phyloP scores from a whole-genome alignment of 768 basidiomycete genomes.

The Melanogaster broomeanus region DNA sequence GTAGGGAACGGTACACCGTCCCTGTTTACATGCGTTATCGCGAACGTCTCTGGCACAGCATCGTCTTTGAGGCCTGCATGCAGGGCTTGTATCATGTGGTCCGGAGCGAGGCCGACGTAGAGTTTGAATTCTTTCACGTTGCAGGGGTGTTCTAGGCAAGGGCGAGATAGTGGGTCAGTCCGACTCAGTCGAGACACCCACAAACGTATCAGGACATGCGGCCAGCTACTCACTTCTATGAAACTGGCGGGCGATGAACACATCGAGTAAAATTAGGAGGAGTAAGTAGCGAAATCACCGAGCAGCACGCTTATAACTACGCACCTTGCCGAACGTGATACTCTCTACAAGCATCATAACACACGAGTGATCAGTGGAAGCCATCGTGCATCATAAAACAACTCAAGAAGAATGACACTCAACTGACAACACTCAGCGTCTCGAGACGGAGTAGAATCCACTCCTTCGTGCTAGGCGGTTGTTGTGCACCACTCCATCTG shows the following conservation, averaged over 20 bases:
- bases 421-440: conserved; percentile 63
- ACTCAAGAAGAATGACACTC: conserved; percentile 30
- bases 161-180: conserved; percentile 1
- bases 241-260: conserved; percentile 11
- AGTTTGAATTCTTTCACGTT: conserved; percentile 85
- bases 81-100: conserved; percentile 70
- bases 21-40: conserved; percentile 54
- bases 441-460: conserved; percentile 74
- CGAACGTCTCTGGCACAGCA: conserved; percentile 60
- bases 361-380: conserved; percentile 12
- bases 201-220: no score
- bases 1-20: conserved; percentile 62
- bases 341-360: conserved; percentile 44
- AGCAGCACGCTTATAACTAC: conserved; percentile 3
- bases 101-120: conserved; percentile 61
- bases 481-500: conserved; percentile 74
- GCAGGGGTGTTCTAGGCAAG: conserved; percentile 69
- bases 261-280: not conserved
- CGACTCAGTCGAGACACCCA: no score
- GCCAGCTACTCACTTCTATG: conserved; percentile 26
- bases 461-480: conserved; percentile 56
- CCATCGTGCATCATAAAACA: not conserved
- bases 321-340: conserved; percentile 82
- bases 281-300: not conserved
- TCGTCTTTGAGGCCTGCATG: conserved; percentile 69